Evolutionary conservation across 495 filamentous ascomycete species (phyloP), one percentile per base, ranked within the genome.

Genomic region (Amniculicola lignicola): DNA sequence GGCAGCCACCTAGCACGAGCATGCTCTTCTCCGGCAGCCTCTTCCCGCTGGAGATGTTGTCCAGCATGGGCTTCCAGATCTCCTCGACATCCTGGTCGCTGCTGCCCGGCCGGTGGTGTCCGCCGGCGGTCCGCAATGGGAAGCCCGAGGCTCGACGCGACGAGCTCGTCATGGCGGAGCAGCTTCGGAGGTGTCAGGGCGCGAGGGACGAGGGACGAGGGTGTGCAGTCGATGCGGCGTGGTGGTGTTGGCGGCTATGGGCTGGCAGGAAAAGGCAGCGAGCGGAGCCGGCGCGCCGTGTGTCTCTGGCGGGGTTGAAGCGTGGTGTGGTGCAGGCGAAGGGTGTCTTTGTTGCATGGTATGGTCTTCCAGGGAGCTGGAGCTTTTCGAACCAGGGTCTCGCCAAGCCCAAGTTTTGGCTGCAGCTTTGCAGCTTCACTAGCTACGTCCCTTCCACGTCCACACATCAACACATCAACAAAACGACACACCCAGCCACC

Each of bases 31-130:
- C 90, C 31, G 90, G 90, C 54, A 97, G 72, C 56, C 86, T 82
- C 76, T 93, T 94, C 45, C 88, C 90, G 73, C 86, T 93, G 57
- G 91, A 89, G 59, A 92, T 90, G 51, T 80, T 80, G 70, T 95
- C 89, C 63, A 97, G 79, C 85, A 97, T 87, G 42, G 88, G 89
- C 48, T 82, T 91, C 92, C 92, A 97, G 72, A 96, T 88, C 65
- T 95, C 88, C 71, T 88, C 88, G 74, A 90, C 89, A 41, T 79
- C 76, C 56, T 84, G 83, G 73, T 87, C 89, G 73, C 86, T 60
- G 28, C 57, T 59, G 75, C 67, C 74, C 7, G 39, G 51, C 43
- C 56, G 22, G 14, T 43, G 39, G n/a, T 49, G 10, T 12, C 16
- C 28, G 12, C 24, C 38, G 2, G 48, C n/a, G 2, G 42, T 42